Evolutionary conservation across 2,329 filamentous ascomycete species (phyloP).

Genomic region (Tolypocladium endophyticum): DNA sequence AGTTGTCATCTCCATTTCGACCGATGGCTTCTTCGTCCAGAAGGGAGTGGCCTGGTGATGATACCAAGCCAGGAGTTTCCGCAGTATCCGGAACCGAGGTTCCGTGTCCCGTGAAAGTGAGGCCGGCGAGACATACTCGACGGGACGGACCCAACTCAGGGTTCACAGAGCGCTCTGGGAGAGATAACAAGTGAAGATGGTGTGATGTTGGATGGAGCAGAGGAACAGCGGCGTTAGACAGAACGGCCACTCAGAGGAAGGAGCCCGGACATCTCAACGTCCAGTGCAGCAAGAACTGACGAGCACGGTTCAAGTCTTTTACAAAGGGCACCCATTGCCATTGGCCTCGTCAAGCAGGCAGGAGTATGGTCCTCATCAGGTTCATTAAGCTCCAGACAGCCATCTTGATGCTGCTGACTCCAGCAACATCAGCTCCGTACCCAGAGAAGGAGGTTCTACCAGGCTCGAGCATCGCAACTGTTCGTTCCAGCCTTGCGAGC

Average conservation of each 20-base stretch:
- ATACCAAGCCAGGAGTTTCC: slow-evolving; percentile 7
- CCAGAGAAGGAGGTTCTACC: neutral
- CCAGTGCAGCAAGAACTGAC: neutral
- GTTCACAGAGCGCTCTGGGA: too few relatives aligned
- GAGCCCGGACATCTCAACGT: neutral
- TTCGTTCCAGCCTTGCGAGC: neutral
- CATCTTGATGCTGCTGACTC: neutral
- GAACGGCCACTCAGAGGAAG: too few relatives aligned
- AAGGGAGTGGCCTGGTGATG: slow-evolving; percentile 3
- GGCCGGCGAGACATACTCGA: slow-evolving; percentile 13
- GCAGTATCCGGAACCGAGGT: slow-evolving; percentile 4
- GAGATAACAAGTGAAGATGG: neutral
- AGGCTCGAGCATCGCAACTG: too few relatives aligned
- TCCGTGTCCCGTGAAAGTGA: slow-evolving; percentile 9
- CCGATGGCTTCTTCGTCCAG: slow-evolving; percentile 4
- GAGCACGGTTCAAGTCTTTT: too few relatives aligned
- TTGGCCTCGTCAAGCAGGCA: neutral
- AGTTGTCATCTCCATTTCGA: slow-evolving; percentile 10
- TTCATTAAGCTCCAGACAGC: neutral
- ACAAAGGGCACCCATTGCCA: neutral
- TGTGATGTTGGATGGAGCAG: neutral
- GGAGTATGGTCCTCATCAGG: neutral
- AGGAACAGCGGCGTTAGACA: neutral
- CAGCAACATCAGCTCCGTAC: neutral
- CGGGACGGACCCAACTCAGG: neutral